A percentile compares a stretch with the other conserved stretches of the same genome.
phyloP scores from a whole-genome alignment of 495 filamentous ascomycete species.

The Hyaloscypha variabilis region DNA sequence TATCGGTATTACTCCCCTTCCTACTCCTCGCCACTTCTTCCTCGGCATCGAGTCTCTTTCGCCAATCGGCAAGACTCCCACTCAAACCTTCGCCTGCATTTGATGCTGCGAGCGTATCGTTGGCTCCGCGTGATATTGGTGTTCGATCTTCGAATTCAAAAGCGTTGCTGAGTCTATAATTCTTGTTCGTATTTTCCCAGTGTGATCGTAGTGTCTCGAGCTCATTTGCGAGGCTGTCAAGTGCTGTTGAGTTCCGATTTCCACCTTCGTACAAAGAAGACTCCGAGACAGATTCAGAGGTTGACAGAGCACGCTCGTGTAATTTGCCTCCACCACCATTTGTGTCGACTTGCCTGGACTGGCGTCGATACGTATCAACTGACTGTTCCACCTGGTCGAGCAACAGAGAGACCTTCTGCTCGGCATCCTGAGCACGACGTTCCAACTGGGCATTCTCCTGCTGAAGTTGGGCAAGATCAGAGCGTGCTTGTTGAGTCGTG shows the following conservation, averaged over 20 bases:
- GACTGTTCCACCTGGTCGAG: constrained; percentile 92
- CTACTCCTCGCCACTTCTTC: constrained; percentile 38
- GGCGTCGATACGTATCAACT: constrained; percentile 92
- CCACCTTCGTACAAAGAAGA: constrained; percentile 49
- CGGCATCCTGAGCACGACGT: constrained; percentile 81
- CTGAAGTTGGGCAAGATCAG: constrained; percentile 79
- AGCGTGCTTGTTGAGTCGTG: constrained; percentile 55
- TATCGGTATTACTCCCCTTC: constrained; percentile 18
- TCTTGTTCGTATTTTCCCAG: constrained; percentile 95
- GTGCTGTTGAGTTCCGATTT: constrained; percentile 70
- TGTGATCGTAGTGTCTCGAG: constrained; percentile 85
- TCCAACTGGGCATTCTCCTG: constrained; percentile 80
- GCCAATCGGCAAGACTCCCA: constrained; percentile 73
- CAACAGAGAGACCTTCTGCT: constrained; percentile 88
- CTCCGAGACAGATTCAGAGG: constrained; percentile 49
- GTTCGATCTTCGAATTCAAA: constrained; percentile 77
- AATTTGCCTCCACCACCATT: constrained; percentile 28
- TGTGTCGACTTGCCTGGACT: constrained; percentile 55
- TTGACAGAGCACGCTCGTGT: constrained; percentile 37
- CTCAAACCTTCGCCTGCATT: constrained; percentile 54
- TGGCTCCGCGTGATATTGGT: constrained; percentile 50
- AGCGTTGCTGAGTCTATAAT: constrained; percentile 81
- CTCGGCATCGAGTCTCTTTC: constrained; percentile 70
- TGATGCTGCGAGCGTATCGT: constrained; percentile 34
- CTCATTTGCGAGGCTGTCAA: constrained; percentile 90